Percentiles rank a stretch among this genome's conserved stretches.
These are phyloP conservation scores for Camelina sativa DNA, from an alignment of 345 rosid genomes.

Conservation along the genomic window DNA sequence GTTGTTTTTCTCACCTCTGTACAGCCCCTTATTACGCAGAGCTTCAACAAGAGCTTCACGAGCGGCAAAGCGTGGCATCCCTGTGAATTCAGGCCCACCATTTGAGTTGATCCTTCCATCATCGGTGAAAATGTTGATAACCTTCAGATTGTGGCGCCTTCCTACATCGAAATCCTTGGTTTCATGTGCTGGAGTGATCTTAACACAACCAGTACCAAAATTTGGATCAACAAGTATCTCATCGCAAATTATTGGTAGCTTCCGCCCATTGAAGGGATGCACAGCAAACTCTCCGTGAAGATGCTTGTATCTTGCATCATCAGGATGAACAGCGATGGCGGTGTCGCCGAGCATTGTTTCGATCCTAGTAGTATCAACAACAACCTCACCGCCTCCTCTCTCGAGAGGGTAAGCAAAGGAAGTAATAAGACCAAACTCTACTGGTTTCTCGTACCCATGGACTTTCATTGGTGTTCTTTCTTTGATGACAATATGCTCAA, in stretches of 20 bases:
- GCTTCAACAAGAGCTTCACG: slow-evolving; percentile 85
- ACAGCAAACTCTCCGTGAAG: slow-evolving; percentile 82
- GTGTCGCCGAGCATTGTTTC: slow-evolving; percentile 99
- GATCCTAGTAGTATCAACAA: slow-evolving; percentile 95
- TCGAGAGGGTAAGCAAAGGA: slow-evolving; percentile 91
- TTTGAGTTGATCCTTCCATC: slow-evolving; percentile 86
- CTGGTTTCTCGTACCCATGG: slow-evolving; percentile 84
- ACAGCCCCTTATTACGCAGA: slow-evolving; percentile 66
- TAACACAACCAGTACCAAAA: slow-evolving; percentile 97
- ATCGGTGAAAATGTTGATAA: slow-evolving; percentile 84
- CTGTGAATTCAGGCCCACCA: slow-evolving; percentile 76
- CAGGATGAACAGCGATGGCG: slow-evolving; percentile 93
- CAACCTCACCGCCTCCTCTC: slow-evolving; percentile 74
- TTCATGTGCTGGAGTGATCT: slow-evolving; percentile 99
- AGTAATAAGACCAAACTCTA: slow-evolving; percentile 91
- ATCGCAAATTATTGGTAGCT: slow-evolving; percentile 80
- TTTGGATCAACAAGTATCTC: slow-evolving; percentile 77
- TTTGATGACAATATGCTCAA: slow-evolving; percentile 76
- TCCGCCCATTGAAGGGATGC: slow-evolving; percentile 93
- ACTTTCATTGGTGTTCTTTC: slow-evolving; percentile 63
- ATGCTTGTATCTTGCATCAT: slow-evolving; percentile 77
- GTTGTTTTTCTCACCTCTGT: slow-evolving; percentile 76
- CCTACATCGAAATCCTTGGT: slow-evolving; percentile 94
- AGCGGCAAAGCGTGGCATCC: slow-evolving; percentile 90
- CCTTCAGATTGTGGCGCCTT: slow-evolving; percentile 79